phyloP scores from a whole-genome alignment of 345 rosid species.

The Salix dunnii region DNA sequence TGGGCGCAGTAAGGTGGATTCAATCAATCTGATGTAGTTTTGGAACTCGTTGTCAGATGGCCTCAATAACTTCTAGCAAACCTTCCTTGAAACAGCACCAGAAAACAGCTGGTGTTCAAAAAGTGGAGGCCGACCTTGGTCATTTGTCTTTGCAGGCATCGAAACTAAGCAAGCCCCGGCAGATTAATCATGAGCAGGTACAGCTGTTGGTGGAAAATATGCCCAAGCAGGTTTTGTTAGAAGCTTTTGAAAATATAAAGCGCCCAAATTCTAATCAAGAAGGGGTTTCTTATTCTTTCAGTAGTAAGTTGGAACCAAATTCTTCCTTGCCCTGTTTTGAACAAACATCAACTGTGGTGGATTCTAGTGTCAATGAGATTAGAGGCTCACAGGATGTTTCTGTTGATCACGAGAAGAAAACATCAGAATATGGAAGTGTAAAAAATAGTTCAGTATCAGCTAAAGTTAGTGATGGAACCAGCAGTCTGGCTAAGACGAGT shows the following conservation, averaged over 20 bases:
- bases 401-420: conserved; percentile 64
- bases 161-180: conserved; percentile 36
- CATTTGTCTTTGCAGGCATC: conserved; percentile 34
- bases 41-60: conserved; percentile 37
- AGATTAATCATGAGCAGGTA: conserved; percentile 24
- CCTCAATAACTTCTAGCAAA: conserved; percentile 42
- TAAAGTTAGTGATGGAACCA: conserved; percentile 72
- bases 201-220: conserved; percentile 31
- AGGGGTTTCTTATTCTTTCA: conserved; percentile 37
- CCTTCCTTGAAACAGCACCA: conserved; percentile 40
- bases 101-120: conserved; percentile 27
- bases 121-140: conserved; percentile 32
- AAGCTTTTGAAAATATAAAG: conserved; percentile 43
- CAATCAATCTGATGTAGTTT: conserved; percentile 30
- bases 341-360: conserved; percentile 35
- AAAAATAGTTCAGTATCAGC: conserved; percentile 73
- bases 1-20: conserved; percentile 20
- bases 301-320: conserved; percentile 32
- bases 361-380: conserved; percentile 40
- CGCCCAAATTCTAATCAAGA: conserved; percentile 34
- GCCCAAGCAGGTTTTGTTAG: conserved; percentile 27
- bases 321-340: conserved; percentile 35
- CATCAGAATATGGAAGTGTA: conserved; percentile 59
- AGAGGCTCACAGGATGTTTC: conserved; percentile 43
- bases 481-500: conserved; percentile 68